phyloP scores from a whole-genome alignment of 2,329 filamentous ascomycete genomes.

The Mycosphaerella sp. region DNA sequence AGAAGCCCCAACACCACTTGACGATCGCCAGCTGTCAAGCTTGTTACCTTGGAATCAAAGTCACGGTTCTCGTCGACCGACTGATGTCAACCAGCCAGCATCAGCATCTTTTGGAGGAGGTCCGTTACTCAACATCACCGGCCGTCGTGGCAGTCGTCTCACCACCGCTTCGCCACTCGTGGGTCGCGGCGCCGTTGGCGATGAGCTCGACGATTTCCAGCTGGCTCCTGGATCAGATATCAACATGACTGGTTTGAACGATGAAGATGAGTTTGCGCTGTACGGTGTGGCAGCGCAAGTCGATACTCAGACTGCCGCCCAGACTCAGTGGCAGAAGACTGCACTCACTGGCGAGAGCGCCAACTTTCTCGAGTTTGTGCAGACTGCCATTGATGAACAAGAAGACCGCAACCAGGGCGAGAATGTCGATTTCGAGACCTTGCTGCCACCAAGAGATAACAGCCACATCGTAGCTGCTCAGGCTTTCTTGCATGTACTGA shows the following conservation, averaged over 20 bases:
- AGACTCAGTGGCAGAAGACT: conserved; percentile 46
- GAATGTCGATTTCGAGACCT: conserved; percentile 58
- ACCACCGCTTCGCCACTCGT: conserved; percentile 57
- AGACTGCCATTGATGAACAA: conserved; percentile 38
- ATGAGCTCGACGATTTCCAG: conserved; percentile 18
- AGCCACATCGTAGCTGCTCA: conserved; percentile 61
- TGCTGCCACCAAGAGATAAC: conserved; percentile 56
- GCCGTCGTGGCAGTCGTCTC: conserved; percentile 48
- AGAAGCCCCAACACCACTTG: conserved; percentile 58
- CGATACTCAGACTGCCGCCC: conserved; percentile 45
- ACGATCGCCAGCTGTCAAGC: conserved; percentile 52
- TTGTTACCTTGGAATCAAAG: conserved; percentile 61
- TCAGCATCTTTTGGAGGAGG: conserved; percentile 30
- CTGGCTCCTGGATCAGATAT: conserved; percentile 9
- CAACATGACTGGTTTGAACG: conserved; percentile 18
- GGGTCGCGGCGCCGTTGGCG: conserved; percentile 36
- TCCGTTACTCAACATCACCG: conserved; percentile 22
- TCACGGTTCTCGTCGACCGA: conserved; percentile 38
- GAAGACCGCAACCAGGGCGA: conserved; percentile 22
- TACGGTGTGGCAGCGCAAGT: conserved; percentile 41
- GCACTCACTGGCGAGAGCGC: conserved; percentile 52
- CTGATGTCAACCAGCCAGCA: conserved; percentile 31
- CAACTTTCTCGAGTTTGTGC: conserved; percentile 59
- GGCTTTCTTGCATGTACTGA: conserved; percentile 67
- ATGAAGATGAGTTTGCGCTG: conserved; percentile 40